Evolutionary conservation across 495 filamentous ascomycete genomes (phyloP).

Genomic region (Hyaloscypha finlandica): DNA sequence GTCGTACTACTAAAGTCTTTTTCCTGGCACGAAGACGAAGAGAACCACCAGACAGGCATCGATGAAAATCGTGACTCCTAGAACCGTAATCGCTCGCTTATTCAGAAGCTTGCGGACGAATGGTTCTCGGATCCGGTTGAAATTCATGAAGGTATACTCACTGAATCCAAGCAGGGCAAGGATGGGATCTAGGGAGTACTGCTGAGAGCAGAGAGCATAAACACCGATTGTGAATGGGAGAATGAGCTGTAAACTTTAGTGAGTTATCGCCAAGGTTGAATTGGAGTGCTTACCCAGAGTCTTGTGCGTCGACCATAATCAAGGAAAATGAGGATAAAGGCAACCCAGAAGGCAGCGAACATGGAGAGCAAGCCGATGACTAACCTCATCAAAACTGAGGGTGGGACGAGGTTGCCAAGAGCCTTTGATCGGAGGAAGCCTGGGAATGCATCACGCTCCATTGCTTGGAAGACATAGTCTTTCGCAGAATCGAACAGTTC

Average conservation of each 20-base stretch:
- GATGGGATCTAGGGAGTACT: slow-evolving; percentile 91
- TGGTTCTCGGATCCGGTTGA: slow-evolving; percentile 80
- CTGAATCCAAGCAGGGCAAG: slow-evolving; percentile 87
- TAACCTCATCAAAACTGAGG: slow-evolving; percentile 79
- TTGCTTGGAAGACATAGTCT: slow-evolving; percentile 98
- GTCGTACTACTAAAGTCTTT: slow-evolving; percentile 61
- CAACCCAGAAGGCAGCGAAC: slow-evolving; percentile 91
- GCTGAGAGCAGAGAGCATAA: slow-evolving; percentile 85
- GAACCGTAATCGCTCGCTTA: slow-evolving; percentile 76
- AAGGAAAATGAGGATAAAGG: slow-evolving; percentile 89
- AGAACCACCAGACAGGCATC: slow-evolving; percentile 75
- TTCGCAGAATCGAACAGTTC: slow-evolving; percentile 97
- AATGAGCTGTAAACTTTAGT: slow-evolving; percentile 64
- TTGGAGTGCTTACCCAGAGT: slow-evolving; percentile 68
- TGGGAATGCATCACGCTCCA: slow-evolving; percentile 98
- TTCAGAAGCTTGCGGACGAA: slow-evolving; percentile 83
- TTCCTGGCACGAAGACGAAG: slow-evolving; percentile 93
- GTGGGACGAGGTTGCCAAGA: slow-evolving; percentile 88
- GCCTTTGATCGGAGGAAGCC: slow-evolving; percentile 94
- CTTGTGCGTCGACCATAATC: slow-evolving; percentile 71
- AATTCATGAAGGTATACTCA: slow-evolving; percentile 94
- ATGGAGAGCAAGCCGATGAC: slow-evolving; percentile 84
- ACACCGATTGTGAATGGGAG: slow-evolving; percentile 91
- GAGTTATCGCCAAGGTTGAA: neutral
- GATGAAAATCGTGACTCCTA: slow-evolving; percentile 69